Evolutionary conservation across 768 basidiomycete species (phyloP).

Genomic region (Gymnopilus dilepis): DNA sequence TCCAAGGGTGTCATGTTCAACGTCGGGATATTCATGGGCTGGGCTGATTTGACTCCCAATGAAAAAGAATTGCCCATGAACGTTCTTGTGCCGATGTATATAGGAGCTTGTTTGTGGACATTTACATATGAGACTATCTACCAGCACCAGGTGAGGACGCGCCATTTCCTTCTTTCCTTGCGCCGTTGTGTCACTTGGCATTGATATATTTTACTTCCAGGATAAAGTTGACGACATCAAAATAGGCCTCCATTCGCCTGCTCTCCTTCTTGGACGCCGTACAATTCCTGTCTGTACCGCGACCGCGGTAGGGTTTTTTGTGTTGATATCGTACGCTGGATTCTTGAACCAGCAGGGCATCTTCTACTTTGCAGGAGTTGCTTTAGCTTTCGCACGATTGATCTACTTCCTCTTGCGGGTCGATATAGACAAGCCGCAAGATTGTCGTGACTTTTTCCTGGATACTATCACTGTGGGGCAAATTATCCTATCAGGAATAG

Average conservation of each 20-base stretch:
- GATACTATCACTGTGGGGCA: background rate
- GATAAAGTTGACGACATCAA: constrained; percentile 13
- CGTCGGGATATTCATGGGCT: constrained; percentile 10
- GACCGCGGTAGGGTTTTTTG: background rate
- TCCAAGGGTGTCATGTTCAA: constrained; percentile 10
- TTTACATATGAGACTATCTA: constrained; percentile 8
- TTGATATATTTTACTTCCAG: too few relatives aligned
- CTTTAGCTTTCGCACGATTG: background rate
- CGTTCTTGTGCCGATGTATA: constrained; percentile 1
- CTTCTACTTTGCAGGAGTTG: background rate
- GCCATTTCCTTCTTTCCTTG: too few relatives aligned
- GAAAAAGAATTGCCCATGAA: background rate
- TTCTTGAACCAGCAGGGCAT: background rate
- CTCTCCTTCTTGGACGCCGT: background rate
- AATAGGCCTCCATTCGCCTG: constrained; percentile 9
- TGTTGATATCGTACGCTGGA: background rate
- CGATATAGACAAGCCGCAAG: background rate
- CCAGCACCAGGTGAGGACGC: constrained; percentile 6
- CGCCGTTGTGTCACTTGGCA: too few relatives aligned
- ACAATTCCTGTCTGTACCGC: background rate
- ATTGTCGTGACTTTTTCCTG: constrained; percentile 9
- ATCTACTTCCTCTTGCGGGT: background rate
- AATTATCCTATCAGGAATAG: constrained; percentile 4
- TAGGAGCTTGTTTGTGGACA: constrained; percentile 6
- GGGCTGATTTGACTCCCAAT: background rate